Evolutionary conservation across 2,329 filamentous ascomycete genomes (phyloP), one percentile per base, ranked within the genome.

Genomic region (Lachnellula arida): DNA sequence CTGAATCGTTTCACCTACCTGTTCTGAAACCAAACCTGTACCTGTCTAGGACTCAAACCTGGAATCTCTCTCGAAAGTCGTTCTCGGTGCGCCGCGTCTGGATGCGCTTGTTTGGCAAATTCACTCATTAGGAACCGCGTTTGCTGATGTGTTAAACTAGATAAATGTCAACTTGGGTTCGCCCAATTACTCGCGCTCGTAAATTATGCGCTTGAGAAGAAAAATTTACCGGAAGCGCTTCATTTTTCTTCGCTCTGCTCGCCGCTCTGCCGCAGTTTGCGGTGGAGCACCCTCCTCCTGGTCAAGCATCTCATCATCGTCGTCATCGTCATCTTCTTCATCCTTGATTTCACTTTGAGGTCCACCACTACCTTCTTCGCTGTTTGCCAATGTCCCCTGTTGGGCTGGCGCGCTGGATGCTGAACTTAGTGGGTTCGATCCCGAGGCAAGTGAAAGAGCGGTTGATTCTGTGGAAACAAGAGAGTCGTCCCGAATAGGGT

Each of bases 1-100:
- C 34, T 32, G 22, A 46, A 43, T 28, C 17, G 23, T 39, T 48
- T 59, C 51, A 68, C 80, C 65, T 81, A 96, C 92, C 92, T 84
- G 74, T 97, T 97, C 73, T 97, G 92, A 74, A 97, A 97, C 93
- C 92, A 97, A 49, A 97, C 92, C 72, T 97, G 92, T 23, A 97
- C 93, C 71, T 97, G 92, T 59, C 92, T 84, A 39, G 92, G 90
- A 66, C 89, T 96, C 49, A 97, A 75, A 0, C 92, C 93, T 34
- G 93, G 92, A 46, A 97, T 97, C 70, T 97, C 91, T 60, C 88
- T 80, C 4, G 92, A 93, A 39, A 97, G 78, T 47, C 91, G 81
- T 70, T 96, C 92, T 60, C 92, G 81, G 71, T 96, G 91, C 47
- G 89, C 89, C 42, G 92, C 92, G 74, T 97, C 92, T 7, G 92